Percentiles rank a stretch among this genome's conserved stretches.
Evolutionary conservation across 2,329 filamentous ascomycete genomes (phyloP).

Genomic region (Aureobasidium sp.): DNA sequence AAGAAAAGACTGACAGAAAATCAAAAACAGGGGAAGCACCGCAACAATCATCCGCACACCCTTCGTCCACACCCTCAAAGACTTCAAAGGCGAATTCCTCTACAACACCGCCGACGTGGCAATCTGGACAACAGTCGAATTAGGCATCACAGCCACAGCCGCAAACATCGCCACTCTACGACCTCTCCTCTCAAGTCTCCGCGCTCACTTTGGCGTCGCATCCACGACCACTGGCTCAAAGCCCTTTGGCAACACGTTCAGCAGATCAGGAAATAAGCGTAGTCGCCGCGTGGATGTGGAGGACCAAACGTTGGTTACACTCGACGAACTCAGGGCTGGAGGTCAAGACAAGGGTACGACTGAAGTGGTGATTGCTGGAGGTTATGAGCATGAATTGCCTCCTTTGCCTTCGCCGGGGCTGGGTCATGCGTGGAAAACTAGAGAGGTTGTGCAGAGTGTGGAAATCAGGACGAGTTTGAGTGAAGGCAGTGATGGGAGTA

Average conservation of each 20-base stretch:
- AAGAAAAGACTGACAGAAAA: too few species aligned
- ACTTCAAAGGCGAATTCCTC: conserved; percentile 46
- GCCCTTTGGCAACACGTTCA: neutral
- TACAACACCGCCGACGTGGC: conserved; percentile 47
- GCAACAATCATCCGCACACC: conserved; percentile 54
- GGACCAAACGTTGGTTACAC: neutral
- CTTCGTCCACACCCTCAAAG: conserved; percentile 41
- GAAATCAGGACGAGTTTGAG: conserved; percentile 1
- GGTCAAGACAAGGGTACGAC: neutral
- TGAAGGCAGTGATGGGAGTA: neutral
- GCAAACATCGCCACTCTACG: conserved; percentile 55
- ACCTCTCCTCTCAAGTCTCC: conserved; percentile 43
- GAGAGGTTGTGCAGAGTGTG: conserved; percentile 16
- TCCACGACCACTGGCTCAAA: neutral
- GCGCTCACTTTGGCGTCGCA: neutral
- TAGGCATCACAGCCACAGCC: conserved; percentile 42
- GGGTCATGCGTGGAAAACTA: neutral
- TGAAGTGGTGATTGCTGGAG: neutral
- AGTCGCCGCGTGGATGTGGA: neutral
- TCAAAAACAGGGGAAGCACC: conserved; percentile 51
- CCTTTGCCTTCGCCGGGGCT: neutral
- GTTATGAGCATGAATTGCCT: neutral
- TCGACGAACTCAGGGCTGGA: neutral
- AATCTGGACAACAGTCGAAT: conserved; percentile 37
- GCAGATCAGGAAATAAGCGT: neutral